A percentile compares a stretch with the other conserved stretches of the same genome.
Conservation (phyloP, 495 filamentous ascomycete species). For the Niebla homalea region DNA sequence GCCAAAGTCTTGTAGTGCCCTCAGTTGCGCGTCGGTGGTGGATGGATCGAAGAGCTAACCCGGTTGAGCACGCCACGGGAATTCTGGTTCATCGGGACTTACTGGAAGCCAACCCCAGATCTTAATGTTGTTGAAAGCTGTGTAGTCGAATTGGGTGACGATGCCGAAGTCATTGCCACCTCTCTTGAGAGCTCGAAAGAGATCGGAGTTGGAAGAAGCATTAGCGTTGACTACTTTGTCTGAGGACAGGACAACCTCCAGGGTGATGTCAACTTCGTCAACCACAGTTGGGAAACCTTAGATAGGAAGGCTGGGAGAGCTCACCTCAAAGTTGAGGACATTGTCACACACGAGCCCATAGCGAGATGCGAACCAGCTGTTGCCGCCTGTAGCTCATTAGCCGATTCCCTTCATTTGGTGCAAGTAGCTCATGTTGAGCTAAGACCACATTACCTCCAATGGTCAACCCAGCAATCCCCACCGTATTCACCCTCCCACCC, state of each 20-base stretch:
- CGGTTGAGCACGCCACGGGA: no score
- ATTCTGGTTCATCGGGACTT: no score
- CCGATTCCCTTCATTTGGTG: no score
- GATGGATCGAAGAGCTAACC: no score
- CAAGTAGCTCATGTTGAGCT: not conserved
- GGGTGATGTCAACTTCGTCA: no score
- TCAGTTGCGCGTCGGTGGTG: no score
- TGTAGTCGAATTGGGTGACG: conserved; percentile 16
- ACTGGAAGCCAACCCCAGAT: conserved; percentile 11
- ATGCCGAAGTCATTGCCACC: conserved; percentile 23
- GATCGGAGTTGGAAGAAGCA: conserved; percentile 19
- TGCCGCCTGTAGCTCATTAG: conserved; percentile 17
- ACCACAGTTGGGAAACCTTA: not conserved
- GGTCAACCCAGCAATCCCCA: conserved; percentile 28
- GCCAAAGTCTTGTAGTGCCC: no score
- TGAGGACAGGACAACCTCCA: conserved; percentile 27
- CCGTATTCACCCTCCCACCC: conserved; percentile 26
- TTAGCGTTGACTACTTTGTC: conserved; percentile 24
- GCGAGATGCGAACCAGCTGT: conserved; percentile 13
- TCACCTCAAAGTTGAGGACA: conserved; percentile 11
- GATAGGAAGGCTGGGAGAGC: not conserved
- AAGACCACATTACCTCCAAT: conserved; percentile 21
- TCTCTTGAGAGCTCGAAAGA: conserved; percentile 32
- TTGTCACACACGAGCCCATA: conserved; percentile 16
- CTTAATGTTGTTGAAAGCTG: conserved; percentile 12